Conservation (phyloP, 2,329 filamentous ascomycete genomes). For the Pseudocercospora eumusae region DNA sequence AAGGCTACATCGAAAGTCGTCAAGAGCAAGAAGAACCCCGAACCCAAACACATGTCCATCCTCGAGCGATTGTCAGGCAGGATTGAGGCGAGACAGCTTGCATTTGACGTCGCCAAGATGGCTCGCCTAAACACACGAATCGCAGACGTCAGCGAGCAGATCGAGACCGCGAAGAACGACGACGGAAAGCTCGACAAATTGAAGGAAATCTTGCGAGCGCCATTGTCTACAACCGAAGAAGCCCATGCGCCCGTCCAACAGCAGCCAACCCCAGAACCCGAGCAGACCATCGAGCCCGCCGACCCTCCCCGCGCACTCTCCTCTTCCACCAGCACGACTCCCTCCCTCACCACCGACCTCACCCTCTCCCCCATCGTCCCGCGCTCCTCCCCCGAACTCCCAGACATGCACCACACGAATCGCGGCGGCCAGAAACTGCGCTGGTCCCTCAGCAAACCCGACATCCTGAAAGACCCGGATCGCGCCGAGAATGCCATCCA, state of each 20-base stretch:
- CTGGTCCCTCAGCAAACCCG: conserved; percentile 10
- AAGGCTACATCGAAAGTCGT: not conserved
- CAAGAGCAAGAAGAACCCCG: conserved; percentile 10
- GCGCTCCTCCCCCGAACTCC: not conserved
- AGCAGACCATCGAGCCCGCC: not conserved
- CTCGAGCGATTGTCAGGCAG: not conserved
- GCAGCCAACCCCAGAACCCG: not conserved
- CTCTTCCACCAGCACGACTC: not conserved
- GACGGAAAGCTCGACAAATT: not conserved
- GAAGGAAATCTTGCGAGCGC: not conserved
- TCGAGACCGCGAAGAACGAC: not conserved
- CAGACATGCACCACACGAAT: conserved; percentile 10
- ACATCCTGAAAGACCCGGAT: conserved; percentile 4
- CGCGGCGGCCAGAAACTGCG: conserved; percentile 18
- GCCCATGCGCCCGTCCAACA: not conserved
- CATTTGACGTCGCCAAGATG: conserved; percentile 17
- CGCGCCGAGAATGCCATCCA: conserved; percentile 18
- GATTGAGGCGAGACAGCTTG: conserved; percentile 2
- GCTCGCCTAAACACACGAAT: conserved; percentile 19
- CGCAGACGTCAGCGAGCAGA: conserved; percentile 2
- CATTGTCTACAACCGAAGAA: not conserved
- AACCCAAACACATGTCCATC: conserved; percentile 1
- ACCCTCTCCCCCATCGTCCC: not conserved
- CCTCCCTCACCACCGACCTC: not conserved
- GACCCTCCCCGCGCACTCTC: not conserved